Evolutionary conservation across 345 rosid genomes (phyloP).

Genomic region (Linum usitatissimum): DNA sequence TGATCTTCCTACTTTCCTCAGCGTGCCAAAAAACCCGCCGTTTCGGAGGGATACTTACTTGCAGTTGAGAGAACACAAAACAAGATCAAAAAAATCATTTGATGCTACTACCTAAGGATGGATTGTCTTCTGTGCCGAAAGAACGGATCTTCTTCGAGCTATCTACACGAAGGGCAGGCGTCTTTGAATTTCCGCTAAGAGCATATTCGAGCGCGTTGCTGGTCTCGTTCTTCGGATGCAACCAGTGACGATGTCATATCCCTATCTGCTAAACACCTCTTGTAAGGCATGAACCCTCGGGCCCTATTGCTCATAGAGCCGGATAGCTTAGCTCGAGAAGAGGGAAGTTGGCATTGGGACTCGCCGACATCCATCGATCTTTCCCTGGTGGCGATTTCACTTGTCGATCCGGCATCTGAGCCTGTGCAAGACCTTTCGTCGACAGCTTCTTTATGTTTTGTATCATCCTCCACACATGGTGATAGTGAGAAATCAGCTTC

Average conservation of each 20-base stretch:
- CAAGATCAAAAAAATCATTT: too few species aligned
- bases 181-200: constrained; percentile 13
- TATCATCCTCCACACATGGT: constrained; percentile 6
- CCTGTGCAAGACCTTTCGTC: constrained; percentile 33
- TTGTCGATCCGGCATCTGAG: constrained; percentile 32
- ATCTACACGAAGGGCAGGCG: not conserved
- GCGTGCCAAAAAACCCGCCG: too few species aligned
- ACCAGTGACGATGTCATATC: constrained; percentile 30
- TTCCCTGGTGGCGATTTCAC: constrained; percentile 26
- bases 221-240: constrained; percentile 32
- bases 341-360: constrained; percentile 16
- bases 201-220: constrained; percentile 42
- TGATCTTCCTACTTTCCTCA: too few species aligned
- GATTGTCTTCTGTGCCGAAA: too few species aligned
- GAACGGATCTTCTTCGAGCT: not conserved
- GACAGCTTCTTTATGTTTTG: constrained; percentile 20
- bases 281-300: constrained; percentile 56
- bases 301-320: constrained; percentile 5
- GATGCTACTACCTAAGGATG: too few species aligned
- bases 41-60: too few species aligned
- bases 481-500: constrained; percentile 13
- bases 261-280: constrained; percentile 53
- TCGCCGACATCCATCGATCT: constrained; percentile 26
- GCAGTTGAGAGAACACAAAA: too few species aligned
- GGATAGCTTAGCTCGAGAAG: not conserved